Evolutionary conservation across 352 stramenopile genomes (phyloP).

Genomic region (Globisporangium barbulae): DNA sequence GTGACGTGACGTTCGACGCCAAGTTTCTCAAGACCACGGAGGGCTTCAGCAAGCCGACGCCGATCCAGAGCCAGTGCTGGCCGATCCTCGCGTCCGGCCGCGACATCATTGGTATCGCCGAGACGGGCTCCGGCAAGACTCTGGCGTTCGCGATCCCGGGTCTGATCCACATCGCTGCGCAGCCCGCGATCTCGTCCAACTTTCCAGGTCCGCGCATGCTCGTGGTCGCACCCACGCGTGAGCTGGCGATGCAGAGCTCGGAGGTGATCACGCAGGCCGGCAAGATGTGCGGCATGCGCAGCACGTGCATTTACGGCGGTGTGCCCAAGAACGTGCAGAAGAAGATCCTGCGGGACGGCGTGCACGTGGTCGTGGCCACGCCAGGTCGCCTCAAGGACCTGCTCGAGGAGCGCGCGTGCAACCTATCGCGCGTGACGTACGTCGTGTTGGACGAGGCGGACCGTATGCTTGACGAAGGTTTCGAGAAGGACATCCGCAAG

Average conservation of each 20-base stretch:
- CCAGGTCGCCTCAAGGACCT: constrained; percentile 94
- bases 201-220: constrained; percentile 87
- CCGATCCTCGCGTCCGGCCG: constrained; percentile 82
- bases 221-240: constrained; percentile 92
- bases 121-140: constrained; percentile 96
- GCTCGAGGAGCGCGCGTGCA: constrained; percentile 80
- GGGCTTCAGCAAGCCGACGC: constrained; percentile 91
- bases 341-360: constrained; percentile 79
- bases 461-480: constrained; percentile 92
- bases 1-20: constrained; percentile 70
- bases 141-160: constrained; percentile 95
- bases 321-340: constrained; percentile 94
- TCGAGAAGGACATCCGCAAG: constrained; percentile 93
- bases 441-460: constrained; percentile 97
- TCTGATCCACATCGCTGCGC: constrained; percentile 81
- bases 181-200: constrained; percentile 53
- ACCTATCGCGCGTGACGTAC: constrained; percentile 88
- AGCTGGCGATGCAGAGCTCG: constrained; percentile 93
- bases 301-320: constrained; percentile 94
- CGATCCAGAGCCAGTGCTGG: constrained; percentile 98
- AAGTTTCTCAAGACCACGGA: constrained; percentile 88
- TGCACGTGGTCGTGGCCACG: constrained; percentile 95
- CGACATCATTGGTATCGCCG: constrained; percentile 91
- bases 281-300: constrained; percentile 81
- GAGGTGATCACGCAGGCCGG: constrained; percentile 92